Conservation (phyloP, 2,329 filamentous ascomycete genomes). For the Dothistroma pini region DNA sequence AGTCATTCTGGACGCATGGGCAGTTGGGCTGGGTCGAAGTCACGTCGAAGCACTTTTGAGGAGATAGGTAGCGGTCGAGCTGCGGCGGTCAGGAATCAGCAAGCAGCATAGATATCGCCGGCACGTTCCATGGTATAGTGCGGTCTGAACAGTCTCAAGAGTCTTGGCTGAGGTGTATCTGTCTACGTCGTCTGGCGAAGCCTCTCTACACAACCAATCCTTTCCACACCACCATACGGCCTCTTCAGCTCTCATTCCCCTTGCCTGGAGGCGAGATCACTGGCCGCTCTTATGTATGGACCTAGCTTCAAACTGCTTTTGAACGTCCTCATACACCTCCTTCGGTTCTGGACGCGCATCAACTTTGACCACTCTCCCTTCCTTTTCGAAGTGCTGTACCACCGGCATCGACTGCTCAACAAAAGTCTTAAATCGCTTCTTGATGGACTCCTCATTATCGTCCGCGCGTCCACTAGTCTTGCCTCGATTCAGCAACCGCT, state of each 20-base stretch:
- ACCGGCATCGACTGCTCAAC: slow-evolving; percentile 97
- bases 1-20: too few species aligned
- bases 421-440: slow-evolving; percentile 93
- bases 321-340: slow-evolving; percentile 57
- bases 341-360: slow-evolving; percentile 66
- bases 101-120: too few species aligned
- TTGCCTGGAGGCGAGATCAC: not conserved
- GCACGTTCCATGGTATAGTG: too few species aligned
- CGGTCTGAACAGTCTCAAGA: too few species aligned
- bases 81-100: too few species aligned
- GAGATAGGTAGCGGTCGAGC: too few species aligned
- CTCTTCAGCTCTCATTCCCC: not conserved
- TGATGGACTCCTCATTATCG: slow-evolving; percentile 92
- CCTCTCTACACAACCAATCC: not conserved
- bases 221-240: not conserved
- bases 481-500: slow-evolving; percentile 77
- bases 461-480: slow-evolving; percentile 89
- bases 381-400: slow-evolving; percentile 73
- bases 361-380: slow-evolving; percentile 77
- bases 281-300: slow-evolving; percentile 32
- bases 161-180: too few species aligned
- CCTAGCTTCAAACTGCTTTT: slow-evolving; percentile 44
- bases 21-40: too few species aligned
- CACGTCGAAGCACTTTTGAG: too few species aligned
- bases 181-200: not conserved